Conservation (phyloP, 345 rosid species). For the Eucalyptus erythrocorys region DNA sequence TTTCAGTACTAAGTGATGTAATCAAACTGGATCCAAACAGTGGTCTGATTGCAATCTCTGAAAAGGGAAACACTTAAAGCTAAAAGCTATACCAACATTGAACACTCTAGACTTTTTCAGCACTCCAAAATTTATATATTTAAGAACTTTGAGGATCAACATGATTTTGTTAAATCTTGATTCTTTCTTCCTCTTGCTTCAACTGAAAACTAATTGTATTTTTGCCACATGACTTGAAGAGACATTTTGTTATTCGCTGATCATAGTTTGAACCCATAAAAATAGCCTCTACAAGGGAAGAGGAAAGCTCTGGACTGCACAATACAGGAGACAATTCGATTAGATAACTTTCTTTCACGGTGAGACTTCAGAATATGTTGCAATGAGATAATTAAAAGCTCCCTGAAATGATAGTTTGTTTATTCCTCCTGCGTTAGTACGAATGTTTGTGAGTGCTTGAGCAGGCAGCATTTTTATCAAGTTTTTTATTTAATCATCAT, state of each 20-base stretch:
- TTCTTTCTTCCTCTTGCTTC: neutral
- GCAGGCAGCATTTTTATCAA: neutral
- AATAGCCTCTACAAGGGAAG: neutral
- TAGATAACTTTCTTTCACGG: neutral
- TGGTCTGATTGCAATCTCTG: neutral
- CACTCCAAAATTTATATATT: neutral
- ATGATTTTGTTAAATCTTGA: neutral
- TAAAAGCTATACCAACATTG: neutral
- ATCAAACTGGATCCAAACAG: neutral
- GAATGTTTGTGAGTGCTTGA: neutral
- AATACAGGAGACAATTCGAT: neutral
- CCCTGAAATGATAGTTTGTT: neutral
- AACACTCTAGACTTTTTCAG: neutral
- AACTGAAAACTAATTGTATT: neutral
- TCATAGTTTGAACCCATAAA: neutral
- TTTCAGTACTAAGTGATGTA: neutral
- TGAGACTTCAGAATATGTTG: neutral
- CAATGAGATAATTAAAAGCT: neutral
- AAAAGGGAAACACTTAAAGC: neutral
- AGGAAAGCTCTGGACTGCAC: neutral
- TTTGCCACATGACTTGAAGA: neutral
- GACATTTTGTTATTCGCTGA: neutral
- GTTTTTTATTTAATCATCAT: neutral
- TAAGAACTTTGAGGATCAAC: neutral
- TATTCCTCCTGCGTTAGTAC: neutral